phyloP scores from a whole-genome alignment of 306 rosid species.

The Comarum palustre region DNA sequence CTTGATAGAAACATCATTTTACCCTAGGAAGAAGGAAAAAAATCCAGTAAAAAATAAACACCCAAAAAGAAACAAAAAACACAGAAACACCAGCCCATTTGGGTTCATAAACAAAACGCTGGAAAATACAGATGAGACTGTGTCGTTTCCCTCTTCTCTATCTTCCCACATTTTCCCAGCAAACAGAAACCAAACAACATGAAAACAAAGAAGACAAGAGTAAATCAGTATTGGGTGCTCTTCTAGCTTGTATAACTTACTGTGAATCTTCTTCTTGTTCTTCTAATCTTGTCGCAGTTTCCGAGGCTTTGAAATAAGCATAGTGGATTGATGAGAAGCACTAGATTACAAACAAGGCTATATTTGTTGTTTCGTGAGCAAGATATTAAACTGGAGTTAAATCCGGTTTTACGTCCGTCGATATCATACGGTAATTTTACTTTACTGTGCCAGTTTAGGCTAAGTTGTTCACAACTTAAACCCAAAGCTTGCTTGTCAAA shows the following conservation, averaged over 20 bases:
- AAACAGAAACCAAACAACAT: not conserved
- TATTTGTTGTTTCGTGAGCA: constrained; percentile 29
- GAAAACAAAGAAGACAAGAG: not conserved
- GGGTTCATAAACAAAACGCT: not conserved
- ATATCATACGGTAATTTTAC: not conserved
- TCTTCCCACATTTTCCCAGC: constrained; percentile 25
- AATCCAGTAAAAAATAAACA: not conserved
- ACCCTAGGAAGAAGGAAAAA: not conserved
- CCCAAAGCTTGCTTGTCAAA: too few relatives aligned
- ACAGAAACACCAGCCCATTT: too few relatives aligned
- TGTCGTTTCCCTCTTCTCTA: not conserved
- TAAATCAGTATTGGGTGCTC: not conserved
- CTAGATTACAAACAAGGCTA: not conserved
- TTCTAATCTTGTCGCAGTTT: constrained; percentile 23
- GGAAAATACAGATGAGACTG: not conserved
- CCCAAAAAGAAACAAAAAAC: not conserved
- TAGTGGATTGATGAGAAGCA: not conserved
- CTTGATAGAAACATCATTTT: constrained; percentile 43
- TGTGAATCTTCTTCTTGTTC: not conserved
- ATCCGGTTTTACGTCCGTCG: constrained; percentile 32
- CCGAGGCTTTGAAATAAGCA: constrained; percentile 11
- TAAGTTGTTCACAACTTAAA: too few relatives aligned
- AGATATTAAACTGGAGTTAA: constrained; percentile 24
- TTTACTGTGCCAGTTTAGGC: not conserved
- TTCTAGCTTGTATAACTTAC: not conserved